Evolutionary conservation across 2,329 filamentous ascomycete species (phyloP), one percentile per base, ranked within the genome.

Genomic region (Dactylellina cionopaga): DNA sequence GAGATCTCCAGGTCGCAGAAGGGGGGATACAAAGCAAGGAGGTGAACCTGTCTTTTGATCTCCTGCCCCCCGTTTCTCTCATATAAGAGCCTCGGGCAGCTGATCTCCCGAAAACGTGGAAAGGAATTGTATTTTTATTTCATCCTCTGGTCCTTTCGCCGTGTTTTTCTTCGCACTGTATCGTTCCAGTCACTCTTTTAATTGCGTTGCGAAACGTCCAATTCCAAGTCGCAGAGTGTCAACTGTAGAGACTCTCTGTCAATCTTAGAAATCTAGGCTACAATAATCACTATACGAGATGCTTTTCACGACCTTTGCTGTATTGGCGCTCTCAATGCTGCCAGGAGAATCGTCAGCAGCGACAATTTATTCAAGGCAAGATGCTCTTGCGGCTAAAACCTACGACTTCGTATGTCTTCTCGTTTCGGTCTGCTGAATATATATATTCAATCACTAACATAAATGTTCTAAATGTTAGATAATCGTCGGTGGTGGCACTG

Each of bases 401-500:
- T 72, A 64, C 13, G 66, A 72, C 22, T 72, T 59, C 43, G 66
- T 72, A 54, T 64, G 66, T 63, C n/a, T 41, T 9, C 24, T n/a
- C n/a, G n/a, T n/a, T n/a, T n/a, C n/a, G n/a, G n/a, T n/a, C n/a
- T n/a, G n/a, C n/a, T n/a, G n/a, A 17, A 15, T 29, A 44, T 24
- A 10, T 24, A 2, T 37, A 3, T 35, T 29, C 4, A 22, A 39
- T 27, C 5, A 35, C 24, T 11, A 35, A 27, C 11, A 27, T 46
- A 43, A 41, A 35, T 5, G 11, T 15, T 33, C 17, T 13, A 17
- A 35, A 22, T 29, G 22, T 22, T 35, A 72, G 66, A 72, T 72
- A 44, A 46, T 72, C 10, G 39, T 72, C 35, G 66, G 70, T 41
- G 72, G 72, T 25, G 72, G 72, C 37, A 74, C 72, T 19, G 59